A percentile compares a stretch with the other conserved stretches of the same genome.
Conservation (phyloP, 192 early-diverging fungal species). For the Coemansia sp. region DNA sequence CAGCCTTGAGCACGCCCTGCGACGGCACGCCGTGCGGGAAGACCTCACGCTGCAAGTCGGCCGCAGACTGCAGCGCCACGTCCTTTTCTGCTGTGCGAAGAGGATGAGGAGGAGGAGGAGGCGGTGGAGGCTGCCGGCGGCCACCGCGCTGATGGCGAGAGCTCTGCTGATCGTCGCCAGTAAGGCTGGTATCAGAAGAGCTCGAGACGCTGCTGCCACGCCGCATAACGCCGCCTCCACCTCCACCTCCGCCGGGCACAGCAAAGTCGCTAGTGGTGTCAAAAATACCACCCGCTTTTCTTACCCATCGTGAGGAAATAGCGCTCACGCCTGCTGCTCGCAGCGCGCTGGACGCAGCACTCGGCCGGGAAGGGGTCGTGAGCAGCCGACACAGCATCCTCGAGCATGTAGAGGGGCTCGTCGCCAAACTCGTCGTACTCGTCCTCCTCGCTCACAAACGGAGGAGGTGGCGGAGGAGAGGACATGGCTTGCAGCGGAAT, state of each 20-base stretch:
- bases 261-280: conserved; percentile 26
- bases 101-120: no score
- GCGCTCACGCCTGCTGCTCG: conserved; percentile 43
- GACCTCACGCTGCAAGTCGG: conserved; percentile 31
- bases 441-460: background rate
- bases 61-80: conserved; percentile 30
- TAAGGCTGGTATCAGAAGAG: background rate
- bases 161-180: no score
- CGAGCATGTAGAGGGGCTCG: conserved; percentile 13
- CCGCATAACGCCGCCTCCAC: background rate
- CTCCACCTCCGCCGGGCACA: no score
- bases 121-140: no score
- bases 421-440: conserved; percentile 4
- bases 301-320: conserved; percentile 58
- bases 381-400: background rate
- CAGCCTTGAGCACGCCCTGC: conserved; percentile 44
- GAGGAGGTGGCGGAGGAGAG: no score
- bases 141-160: background rate
- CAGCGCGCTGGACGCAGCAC: conserved; percentile 52
- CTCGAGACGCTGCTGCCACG: conserved; percentile 1
- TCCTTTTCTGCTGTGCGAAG: no score
- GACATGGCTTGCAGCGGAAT: background rate
- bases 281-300: conserved; percentile 61
- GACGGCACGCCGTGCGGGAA: conserved; percentile 52
- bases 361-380: conserved; percentile 26